A percentile compares a stretch with the other conserved stretches of the same genome.
Evolutionary conservation across 2,329 filamentous ascomycete species (phyloP).

Genomic region (Fusarium sp.): DNA sequence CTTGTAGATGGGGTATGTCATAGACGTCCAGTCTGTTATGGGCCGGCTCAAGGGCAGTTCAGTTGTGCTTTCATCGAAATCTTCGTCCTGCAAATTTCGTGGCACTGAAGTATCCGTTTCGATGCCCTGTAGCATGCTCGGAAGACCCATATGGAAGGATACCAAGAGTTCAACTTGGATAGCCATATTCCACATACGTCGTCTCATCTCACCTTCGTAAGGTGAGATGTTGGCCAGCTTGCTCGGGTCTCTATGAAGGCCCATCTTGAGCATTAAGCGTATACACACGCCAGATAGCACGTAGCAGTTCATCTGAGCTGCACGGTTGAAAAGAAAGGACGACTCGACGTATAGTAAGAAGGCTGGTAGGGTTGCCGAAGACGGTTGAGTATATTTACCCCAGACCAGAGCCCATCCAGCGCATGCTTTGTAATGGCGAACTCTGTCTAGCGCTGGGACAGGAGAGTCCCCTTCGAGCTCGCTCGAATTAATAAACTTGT

Average conservation of each 20-base stretch:
- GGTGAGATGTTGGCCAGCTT: slow-evolving; percentile 63
- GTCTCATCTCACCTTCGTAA: slow-evolving; percentile 67
- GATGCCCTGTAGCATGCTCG: slow-evolving; percentile 72
- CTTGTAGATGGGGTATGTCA: slow-evolving; percentile 68
- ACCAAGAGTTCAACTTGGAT: slow-evolving; percentile 72
- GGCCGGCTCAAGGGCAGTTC: slow-evolving; percentile 69
- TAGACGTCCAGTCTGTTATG: slow-evolving; percentile 68
- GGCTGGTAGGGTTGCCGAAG: slow-evolving; percentile 61
- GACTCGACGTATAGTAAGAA: slow-evolving; percentile 66
- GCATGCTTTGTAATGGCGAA: slow-evolving; percentile 62
- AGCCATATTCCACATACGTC: slow-evolving; percentile 65
- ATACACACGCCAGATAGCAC: slow-evolving; percentile 63
- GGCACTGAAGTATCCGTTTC: slow-evolving; percentile 73
- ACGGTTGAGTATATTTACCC: slow-evolving; percentile 64
- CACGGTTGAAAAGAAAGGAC: slow-evolving; percentile 64
- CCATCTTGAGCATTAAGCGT: slow-evolving; percentile 69
- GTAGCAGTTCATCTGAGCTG: slow-evolving; percentile 66
- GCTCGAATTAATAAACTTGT: slow-evolving; percentile 57
- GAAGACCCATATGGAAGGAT: slow-evolving; percentile 75
- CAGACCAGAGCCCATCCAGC: slow-evolving; percentile 65
- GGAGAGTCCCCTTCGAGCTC: slow-evolving; percentile 59
- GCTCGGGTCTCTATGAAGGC: slow-evolving; percentile 67
- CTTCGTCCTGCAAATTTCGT: slow-evolving; percentile 73
- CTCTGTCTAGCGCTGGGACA: slow-evolving; percentile 57
- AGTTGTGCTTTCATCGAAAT: slow-evolving; percentile 68